These are phyloP conservation scores for Termitomyces sp. DNA, from an alignment of 768 basidiomycete species.

Conservation along the genomic window DNA sequence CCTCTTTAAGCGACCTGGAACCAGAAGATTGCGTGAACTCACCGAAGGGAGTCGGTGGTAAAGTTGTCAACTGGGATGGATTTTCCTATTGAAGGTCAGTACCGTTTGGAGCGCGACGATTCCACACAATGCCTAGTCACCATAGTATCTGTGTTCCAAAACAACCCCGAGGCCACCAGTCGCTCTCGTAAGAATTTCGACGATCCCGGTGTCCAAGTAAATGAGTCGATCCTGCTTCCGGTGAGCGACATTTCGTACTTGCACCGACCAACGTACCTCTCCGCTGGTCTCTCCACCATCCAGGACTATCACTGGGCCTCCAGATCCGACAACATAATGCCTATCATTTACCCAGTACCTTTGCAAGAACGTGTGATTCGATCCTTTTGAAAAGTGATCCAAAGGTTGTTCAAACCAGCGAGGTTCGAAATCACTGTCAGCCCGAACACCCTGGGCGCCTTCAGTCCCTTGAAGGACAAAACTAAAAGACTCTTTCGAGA, in stretches of 20 bases:
- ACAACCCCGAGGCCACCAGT: constrained; percentile 88
- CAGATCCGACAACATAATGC: constrained; percentile 64
- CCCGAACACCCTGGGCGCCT: constrained; percentile 7
- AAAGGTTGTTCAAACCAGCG: constrained; percentile 81
- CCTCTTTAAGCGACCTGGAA: background rate
- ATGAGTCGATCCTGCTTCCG: constrained; percentile 36
- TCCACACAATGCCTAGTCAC: constrained; percentile 26
- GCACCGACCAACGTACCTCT: constrained; percentile 36
- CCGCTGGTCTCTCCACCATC: constrained; percentile 95
- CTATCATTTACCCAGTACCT: constrained; percentile 90
- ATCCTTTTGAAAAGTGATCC: constrained; percentile 64
- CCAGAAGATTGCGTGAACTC: constrained; percentile 9
- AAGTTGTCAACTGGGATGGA: constrained; percentile 75
- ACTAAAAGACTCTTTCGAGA: constrained; percentile 7
- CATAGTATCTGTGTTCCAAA: constrained; percentile 92
- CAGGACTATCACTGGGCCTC: constrained; percentile 82
- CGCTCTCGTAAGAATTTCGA: constrained; percentile 76
- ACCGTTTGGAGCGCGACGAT: constrained; percentile 3
- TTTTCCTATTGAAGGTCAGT: constrained; percentile 36
- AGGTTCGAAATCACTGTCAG: constrained; percentile 37
- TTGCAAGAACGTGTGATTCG: constrained; percentile 67
- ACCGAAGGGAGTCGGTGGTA: constrained; percentile 80
- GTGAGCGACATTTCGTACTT: background rate
- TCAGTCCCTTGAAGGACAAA: constrained; percentile 15
- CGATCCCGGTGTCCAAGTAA: constrained; percentile 76